Evolutionary conservation across 805 yeast genomes (phyloP).

Genomic region (Candida piceae): DNA sequence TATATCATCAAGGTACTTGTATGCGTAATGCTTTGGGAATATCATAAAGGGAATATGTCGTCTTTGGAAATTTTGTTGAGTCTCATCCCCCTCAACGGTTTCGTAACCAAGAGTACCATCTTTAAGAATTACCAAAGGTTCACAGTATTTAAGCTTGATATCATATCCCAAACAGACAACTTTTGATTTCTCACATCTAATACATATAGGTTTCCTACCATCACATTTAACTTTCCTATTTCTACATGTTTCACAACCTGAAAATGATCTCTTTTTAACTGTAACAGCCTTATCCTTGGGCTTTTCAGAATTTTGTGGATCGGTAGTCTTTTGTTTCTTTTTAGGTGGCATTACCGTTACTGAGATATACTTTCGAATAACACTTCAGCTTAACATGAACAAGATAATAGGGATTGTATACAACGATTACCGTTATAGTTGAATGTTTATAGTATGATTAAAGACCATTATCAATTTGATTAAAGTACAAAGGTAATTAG

Average conservation of each 20-base stretch:
- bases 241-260: constrained; percentile 56
- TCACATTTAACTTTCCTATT: constrained; percentile 51
- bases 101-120: constrained; percentile 18
- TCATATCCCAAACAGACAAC: constrained; percentile 46
- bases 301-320: background rate
- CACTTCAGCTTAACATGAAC: too few relatives aligned
- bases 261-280: constrained; percentile 30
- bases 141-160: constrained; percentile 43
- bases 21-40: constrained; percentile 33
- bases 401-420: background rate
- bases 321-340: constrained; percentile 1
- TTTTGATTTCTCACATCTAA: constrained; percentile 41
- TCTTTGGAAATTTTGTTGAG: constrained; percentile 32
- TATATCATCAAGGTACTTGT: constrained; percentile 35
- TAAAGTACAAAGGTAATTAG: too few relatives aligned
- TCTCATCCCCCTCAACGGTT: constrained; percentile 5
- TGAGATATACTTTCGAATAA: too few relatives aligned
- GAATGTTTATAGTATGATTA: too few relatives aligned
- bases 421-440: too few relatives aligned
- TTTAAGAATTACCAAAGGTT: constrained; percentile 31
- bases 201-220: constrained; percentile 39
- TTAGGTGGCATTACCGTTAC: constrained; percentile 1
- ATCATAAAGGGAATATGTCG: constrained; percentile 40
- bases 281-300: background rate
- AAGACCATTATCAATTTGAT: too few relatives aligned